phyloP scores from a whole-genome alignment of 139 green algal genomes.

The Chlamydomonas eustigma region DNA sequence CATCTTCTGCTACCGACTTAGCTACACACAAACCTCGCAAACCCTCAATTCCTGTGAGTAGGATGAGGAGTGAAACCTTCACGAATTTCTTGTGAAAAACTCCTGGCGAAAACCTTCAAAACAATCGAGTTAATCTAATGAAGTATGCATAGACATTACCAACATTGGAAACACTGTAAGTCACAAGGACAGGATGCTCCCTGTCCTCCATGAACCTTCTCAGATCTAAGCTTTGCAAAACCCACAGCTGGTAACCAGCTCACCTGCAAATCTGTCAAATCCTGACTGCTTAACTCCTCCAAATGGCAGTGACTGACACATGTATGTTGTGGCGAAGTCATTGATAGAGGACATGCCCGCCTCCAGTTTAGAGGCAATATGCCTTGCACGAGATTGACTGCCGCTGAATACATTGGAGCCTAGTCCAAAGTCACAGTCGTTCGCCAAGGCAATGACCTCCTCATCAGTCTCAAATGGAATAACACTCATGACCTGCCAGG shows the following conservation, averaged over 20 bases:
- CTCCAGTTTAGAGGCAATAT: constrained; percentile 61
- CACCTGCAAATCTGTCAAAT: constrained; percentile 86
- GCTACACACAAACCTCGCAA: constrained; percentile 83
- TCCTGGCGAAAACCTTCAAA: too few species aligned
- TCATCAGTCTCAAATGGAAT: constrained; percentile 65
- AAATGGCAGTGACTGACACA: constrained; percentile 97
- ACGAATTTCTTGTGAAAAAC: too few species aligned
- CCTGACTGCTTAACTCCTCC: constrained; percentile 93
- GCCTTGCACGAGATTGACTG: constrained; percentile 21
- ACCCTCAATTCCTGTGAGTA: constrained; percentile 79
- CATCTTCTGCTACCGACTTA: constrained; percentile 85
- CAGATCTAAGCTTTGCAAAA: too few species aligned
- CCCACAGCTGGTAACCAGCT: too few species aligned
- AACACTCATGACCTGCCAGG: constrained; percentile 64
- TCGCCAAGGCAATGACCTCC: constrained; percentile 86
- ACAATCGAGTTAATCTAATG: too few species aligned
- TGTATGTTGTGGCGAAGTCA: constrained; percentile 95
- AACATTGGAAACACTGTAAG: too few species aligned
- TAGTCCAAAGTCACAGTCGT: constrained; percentile 94
- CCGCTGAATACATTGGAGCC: constrained; percentile 84
- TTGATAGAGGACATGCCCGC: constrained; percentile 93
- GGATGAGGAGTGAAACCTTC: too few species aligned
- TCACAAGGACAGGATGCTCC: too few species aligned
- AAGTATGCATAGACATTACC: too few species aligned
- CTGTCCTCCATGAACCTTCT: too few species aligned